phyloP scores from a whole-genome alignment of 2,329 filamentous ascomycete genomes.

The Beauveria rudraprayagi region DNA sequence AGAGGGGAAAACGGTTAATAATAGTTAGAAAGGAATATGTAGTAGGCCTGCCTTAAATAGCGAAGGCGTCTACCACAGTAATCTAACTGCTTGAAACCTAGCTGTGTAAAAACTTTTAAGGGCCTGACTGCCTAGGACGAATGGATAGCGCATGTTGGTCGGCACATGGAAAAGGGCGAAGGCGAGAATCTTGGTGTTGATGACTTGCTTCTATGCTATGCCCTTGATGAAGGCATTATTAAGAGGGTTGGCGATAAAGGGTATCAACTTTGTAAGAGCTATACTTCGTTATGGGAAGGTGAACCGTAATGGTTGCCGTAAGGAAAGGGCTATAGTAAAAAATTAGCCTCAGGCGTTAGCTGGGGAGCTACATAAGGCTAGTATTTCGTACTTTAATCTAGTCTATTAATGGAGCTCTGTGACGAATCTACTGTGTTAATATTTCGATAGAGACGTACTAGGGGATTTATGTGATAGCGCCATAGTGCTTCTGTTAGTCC shows the following conservation, averaged over 20 bases:
- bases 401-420: too few species aligned
- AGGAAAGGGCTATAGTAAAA: not conserved
- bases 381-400: too few species aligned
- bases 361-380: too few species aligned
- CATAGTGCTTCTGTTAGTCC: too few species aligned
- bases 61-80: constrained; percentile 61
- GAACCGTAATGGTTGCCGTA: not conserved
- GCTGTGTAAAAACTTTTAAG: constrained; percentile 64
- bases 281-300: not conserved
- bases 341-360: too few species aligned
- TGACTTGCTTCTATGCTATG: constrained; percentile 50
- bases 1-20: constrained; percentile 49
- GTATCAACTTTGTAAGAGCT: not conserved
- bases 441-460: too few species aligned
- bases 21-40: constrained; percentile 58
- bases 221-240: constrained; percentile 55
- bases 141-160: constrained; percentile 84
- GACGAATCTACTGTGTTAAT: too few species aligned
- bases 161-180: constrained; percentile 74
- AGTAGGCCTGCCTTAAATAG: constrained; percentile 62
- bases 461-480: too few species aligned
- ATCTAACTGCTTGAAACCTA: constrained; percentile 61
- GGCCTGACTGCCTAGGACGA: constrained; percentile 75
- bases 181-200: constrained; percentile 50
- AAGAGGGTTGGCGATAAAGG: constrained; percentile 35